Evolutionary conservation across 768 basidiomycete species (phyloP).

Genomic region (Boletus huronensis): DNA sequence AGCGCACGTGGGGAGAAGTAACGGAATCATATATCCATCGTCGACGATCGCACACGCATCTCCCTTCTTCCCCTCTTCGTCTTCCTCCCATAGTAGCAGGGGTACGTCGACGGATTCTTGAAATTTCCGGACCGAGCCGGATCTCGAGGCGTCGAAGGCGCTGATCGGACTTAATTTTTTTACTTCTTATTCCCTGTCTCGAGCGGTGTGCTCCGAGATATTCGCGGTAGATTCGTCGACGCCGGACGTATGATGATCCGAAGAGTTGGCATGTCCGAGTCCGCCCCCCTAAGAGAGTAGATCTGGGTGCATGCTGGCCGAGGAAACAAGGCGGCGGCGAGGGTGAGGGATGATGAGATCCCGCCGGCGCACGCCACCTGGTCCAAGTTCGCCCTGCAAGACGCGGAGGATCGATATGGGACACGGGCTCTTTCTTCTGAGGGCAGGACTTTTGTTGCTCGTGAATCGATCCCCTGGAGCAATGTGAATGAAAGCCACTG

Average conservation of each 20-base stretch:
- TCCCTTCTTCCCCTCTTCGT: conserved; percentile 2
- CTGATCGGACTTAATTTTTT: conserved; percentile 14
- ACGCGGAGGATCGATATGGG: background rate
- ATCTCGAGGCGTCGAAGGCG: conserved; percentile 19
- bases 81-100: background rate
- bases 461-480: too few relatives aligned
- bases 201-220: conserved; percentile 15
- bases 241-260: conserved; percentile 1
- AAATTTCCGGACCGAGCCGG: conserved; percentile 13
- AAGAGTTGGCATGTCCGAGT: background rate
- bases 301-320: conserved; percentile 3
- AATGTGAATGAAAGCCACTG: background rate
- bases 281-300: background rate
- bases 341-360: conserved; percentile 1
- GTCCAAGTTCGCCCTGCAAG: background rate
- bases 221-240: conserved; percentile 16
- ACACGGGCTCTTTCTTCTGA: background rate
- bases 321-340: conserved; percentile 5
- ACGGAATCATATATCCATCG: background rate
- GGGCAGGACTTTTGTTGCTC: background rate
- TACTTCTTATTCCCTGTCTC: conserved; percentile 5
- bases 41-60: conserved; percentile 9
- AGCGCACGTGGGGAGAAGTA: background rate
- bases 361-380: background rate
- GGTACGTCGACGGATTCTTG: conserved; percentile 13